A percentile compares a stretch with the other conserved stretches of the same genome.
Evolutionary conservation across 202 grass and related monocot genomes (phyloP).

Genomic region (Carex sylvatica): DNA sequence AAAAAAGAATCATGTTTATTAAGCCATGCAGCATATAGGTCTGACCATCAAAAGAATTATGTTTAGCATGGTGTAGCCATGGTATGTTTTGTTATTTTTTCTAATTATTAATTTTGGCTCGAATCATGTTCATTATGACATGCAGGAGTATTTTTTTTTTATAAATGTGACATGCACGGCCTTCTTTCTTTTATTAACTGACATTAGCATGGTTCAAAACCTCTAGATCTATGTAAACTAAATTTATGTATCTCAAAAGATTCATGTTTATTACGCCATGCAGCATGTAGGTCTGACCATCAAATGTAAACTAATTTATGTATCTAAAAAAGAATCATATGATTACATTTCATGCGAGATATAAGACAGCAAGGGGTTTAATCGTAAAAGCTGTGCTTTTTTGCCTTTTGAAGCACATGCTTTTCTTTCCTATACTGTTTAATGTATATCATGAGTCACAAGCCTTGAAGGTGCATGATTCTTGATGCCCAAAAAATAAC

Average conservation of each 20-base stretch:
- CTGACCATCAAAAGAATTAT: not conserved
- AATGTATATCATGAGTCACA: not conserved
- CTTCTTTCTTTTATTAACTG: not conserved
- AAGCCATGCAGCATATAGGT: not conserved
- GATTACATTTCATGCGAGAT: not conserved
- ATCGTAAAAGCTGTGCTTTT: not conserved
- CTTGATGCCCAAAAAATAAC: not conserved
- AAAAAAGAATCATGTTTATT: too few relatives aligned
- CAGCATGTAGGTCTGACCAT: not conserved
- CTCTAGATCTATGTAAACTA: not conserved
- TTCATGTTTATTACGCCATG: not conserved
- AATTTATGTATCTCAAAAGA: too few relatives aligned
- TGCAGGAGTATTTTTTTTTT: not conserved
- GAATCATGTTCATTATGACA: not conserved
- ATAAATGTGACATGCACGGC: not conserved
- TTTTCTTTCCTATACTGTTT: not conserved
- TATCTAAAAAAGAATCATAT: not conserved
- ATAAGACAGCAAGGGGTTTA: not conserved
- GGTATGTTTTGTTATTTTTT: slow-evolving; percentile 51
- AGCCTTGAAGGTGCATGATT: not conserved
- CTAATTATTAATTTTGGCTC: slow-evolving; percentile 12
- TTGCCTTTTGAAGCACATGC: not conserved
- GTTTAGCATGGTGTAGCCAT: slow-evolving; percentile 62
- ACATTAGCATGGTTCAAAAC: not conserved
- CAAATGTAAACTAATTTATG: not conserved